Conservation (phyloP, 1,139 yeast species). For the Saccharomycopsis hybrid region DNA sequence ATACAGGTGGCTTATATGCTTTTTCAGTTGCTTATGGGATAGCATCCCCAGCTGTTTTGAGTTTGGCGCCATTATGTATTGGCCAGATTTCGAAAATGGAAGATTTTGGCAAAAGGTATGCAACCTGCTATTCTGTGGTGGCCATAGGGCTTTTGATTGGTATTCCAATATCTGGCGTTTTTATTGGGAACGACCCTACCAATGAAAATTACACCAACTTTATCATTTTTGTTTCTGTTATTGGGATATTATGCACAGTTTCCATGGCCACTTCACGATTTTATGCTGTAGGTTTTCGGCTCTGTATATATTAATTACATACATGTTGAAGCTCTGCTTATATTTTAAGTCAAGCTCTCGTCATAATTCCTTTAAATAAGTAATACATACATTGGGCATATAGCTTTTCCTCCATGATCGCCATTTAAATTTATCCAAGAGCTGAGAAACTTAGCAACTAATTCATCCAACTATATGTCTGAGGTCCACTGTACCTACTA, state of each 20-base stretch:
- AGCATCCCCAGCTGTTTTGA: conserved; percentile 41
- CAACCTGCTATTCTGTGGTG: conserved; percentile 60
- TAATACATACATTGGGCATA: too few relatives aligned
- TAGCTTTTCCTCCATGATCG: too few relatives aligned
- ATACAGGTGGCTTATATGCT: conserved; percentile 34
- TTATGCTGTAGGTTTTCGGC: conserved; percentile 14
- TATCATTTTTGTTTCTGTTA: conserved; percentile 9
- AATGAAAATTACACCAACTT: conserved; percentile 6
- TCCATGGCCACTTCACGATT: conserved; percentile 12
- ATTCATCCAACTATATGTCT: too few relatives aligned
- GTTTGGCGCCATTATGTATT: conserved; percentile 43
- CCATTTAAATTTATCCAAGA: too few relatives aligned
- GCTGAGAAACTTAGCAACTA: too few relatives aligned
- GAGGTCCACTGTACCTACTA: too few relatives aligned
- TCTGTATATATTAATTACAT: conserved; percentile 14
- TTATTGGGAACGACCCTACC: conserved; percentile 29
- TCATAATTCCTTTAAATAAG: too few relatives aligned
- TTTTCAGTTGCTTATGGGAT: conserved; percentile 50
- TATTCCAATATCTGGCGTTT: conserved; percentile 48
- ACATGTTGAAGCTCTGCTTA: too few relatives aligned
- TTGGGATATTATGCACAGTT: conserved; percentile 9
- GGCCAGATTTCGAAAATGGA: conserved; percentile 61
- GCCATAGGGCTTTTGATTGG: conserved; percentile 48
- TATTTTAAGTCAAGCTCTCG: too few relatives aligned
- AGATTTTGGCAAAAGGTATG: conserved; percentile 62